Base-by-base conservation (phyloP, 2,329 filamentous ascomycete species). In the Pseudodiploospora longispora region DNA sequence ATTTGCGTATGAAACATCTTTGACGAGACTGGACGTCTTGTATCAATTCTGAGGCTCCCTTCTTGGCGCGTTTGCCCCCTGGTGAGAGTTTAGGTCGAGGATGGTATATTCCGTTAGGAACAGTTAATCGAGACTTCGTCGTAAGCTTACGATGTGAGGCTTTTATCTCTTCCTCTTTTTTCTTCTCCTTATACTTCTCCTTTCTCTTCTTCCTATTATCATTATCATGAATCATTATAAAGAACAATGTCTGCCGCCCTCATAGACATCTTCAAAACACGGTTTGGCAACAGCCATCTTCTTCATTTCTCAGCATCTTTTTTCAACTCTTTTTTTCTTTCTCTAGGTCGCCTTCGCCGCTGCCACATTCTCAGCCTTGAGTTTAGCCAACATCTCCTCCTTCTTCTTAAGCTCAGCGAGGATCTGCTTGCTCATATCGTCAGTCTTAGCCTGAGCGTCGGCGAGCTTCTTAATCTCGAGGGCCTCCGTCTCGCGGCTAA, bases 401-500 rank as follows among this genome's bases (percentile, higher is more conserved):
- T 85, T 83, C 42, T 74, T 69, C 61, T 78, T 80, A 46, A 84
- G 72, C 64, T 78, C 72, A 50, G 70, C 74, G 52, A 76, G 75
- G 50, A 82, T 73, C 56, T 69, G 74, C 59, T 71, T 71, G 40
- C 72, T 70, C 60, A 84, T 78, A 44, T 77, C 72, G 44, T 77
- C 71, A 36, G 87, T 76, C 57, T 81, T 77, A 44, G 73, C 71
- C 58, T 81, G 68, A 44, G 85, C 85, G 47, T 82, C 82, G 50
- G 70, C 71, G 38, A 83, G 65, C 57, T 72, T 74, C 59, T 77
- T 75, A 32, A 82, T 64, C 63, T 83, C 80, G 6, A 76, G 64
- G 51, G 75, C 71, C 66, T 86, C 85, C 39, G 80, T 83, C 67
- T 85, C 80, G 47, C 74, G 72, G 62, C 82, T 86, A 59, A 87